Conservation (phyloP, 2,329 filamentous ascomycete genomes). For the Pseudogymnoascus sp. region DNA sequence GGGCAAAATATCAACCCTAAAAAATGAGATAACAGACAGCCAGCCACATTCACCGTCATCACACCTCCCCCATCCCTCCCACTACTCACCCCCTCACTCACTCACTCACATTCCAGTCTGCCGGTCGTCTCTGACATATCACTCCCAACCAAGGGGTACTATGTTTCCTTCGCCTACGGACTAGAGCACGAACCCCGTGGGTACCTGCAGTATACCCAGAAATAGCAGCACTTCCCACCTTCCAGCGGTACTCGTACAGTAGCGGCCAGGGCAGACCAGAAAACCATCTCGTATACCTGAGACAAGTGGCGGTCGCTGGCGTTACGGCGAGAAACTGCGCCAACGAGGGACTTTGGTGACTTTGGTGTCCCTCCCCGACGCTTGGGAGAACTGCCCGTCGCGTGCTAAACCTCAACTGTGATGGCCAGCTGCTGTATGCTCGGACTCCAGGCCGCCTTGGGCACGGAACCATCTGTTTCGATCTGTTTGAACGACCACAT, state of each 20-base stretch:
- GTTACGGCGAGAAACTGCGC: neutral
- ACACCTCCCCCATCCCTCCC: neutral
- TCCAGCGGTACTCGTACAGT: constrained; percentile 3
- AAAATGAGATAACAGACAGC: neutral
- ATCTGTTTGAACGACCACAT: neutral
- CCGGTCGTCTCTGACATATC: neutral
- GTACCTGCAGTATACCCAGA: constrained; percentile 2
- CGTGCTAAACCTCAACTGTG: neutral
- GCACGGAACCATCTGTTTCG: neutral
- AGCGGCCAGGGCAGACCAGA: neutral
- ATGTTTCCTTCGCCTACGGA: neutral
- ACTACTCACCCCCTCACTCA: neutral
- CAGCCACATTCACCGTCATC: neutral
- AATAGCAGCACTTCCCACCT: neutral
- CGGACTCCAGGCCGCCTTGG: neutral
- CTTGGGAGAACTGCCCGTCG: neutral
- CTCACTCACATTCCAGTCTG: neutral
- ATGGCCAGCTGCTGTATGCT: neutral
- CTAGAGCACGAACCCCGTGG: neutral
- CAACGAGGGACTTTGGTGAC: neutral
- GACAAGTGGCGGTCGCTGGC: neutral
- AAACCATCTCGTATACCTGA: neutral
- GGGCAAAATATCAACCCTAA: neutral
- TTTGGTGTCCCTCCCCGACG: neutral
- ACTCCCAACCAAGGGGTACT: neutral